Evolutionary conservation across 257 asterid species (phyloP).

Genomic region (Leptodermis oblonga): DNA sequence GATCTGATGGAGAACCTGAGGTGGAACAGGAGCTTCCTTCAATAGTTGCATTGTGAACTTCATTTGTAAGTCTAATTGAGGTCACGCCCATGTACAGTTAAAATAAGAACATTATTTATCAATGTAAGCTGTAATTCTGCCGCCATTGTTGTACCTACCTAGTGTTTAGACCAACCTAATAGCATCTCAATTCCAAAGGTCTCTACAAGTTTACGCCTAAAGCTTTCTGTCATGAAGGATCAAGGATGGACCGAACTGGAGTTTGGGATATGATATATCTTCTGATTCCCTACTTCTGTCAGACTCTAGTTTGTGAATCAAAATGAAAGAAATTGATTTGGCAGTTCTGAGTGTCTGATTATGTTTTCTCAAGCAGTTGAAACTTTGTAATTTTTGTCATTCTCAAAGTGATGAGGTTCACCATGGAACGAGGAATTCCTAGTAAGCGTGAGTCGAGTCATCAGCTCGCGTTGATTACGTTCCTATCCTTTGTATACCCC

Average conservation of each 20-base stretch:
- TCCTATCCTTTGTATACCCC: no score
- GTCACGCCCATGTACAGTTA: conserved; percentile 46
- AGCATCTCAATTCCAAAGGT: not conserved
- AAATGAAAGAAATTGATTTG: not conserved
- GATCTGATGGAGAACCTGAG: conserved; percentile 67
- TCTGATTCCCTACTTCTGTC: no score
- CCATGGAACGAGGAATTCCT: no score
- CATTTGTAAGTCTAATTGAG: conserved; percentile 15
- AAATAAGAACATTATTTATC: conserved; percentile 26
- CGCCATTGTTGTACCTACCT: conserved; percentile 33
- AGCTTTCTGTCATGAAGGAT: not conserved
- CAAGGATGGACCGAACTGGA: not conserved
- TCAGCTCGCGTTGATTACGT: no score
- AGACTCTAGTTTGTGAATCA: not conserved
- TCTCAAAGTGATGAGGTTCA: not conserved
- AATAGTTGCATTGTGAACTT: conserved; percentile 67
- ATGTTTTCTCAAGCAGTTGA: not conserved
- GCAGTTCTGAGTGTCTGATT: not conserved
- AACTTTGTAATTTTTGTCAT: not conserved
- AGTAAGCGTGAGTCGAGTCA: no score
- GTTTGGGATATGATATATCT: not conserved
- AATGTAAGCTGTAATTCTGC: conserved; percentile 12
- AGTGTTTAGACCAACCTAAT: conserved; percentile 17
- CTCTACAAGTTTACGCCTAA: not conserved
- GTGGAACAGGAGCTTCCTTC: conserved; percentile 92